These are phyloP conservation scores for Oidiodendron maius DNA, from an alignment of 495 filamentous ascomycete genomes.

Conservation along the genomic window DNA sequence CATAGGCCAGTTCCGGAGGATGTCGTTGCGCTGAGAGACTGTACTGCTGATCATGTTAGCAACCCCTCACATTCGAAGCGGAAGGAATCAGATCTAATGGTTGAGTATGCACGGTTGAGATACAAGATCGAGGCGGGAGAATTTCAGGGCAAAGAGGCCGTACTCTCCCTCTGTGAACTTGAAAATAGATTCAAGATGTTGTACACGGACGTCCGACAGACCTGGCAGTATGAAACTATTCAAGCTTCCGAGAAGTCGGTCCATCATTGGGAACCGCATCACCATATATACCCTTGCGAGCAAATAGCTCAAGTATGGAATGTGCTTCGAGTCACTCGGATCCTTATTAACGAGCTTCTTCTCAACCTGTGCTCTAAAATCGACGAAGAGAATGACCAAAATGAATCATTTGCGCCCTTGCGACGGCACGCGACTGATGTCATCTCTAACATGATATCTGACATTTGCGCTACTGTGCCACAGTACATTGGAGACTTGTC, in stretches of 20 bases:
- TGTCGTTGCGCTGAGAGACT: neutral
- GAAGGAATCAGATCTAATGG: neutral
- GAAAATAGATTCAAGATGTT: neutral
- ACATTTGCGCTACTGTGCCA: conserved; percentile 3
- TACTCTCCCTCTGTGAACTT: neutral
- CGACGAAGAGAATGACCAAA: neutral
- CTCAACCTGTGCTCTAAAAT: conserved; percentile 6
- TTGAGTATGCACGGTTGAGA: neutral
- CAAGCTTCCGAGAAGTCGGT: neutral
- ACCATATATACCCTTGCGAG: conserved; percentile 52
- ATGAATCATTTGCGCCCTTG: neutral
- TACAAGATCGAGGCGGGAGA: neutral
- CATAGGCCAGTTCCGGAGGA: neutral
- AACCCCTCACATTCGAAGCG: conserved; percentile 2
- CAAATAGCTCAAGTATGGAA: conserved; percentile 55
- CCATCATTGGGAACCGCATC: conserved; percentile 43
- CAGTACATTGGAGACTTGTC: conserved; percentile 1
- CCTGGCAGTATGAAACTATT: neutral
- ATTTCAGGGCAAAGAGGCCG: neutral
- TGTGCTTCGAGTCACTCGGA: conserved; percentile 54
- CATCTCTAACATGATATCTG: neutral
- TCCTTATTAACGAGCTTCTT: conserved; percentile 48
- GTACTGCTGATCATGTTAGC: neutral
- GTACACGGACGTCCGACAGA: neutral
- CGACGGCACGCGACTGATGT: neutral